These are phyloP conservation scores for Coniosporium apollinis DNA, from an alignment of 495 filamentous ascomycete species.

Conservation along the genomic window DNA sequence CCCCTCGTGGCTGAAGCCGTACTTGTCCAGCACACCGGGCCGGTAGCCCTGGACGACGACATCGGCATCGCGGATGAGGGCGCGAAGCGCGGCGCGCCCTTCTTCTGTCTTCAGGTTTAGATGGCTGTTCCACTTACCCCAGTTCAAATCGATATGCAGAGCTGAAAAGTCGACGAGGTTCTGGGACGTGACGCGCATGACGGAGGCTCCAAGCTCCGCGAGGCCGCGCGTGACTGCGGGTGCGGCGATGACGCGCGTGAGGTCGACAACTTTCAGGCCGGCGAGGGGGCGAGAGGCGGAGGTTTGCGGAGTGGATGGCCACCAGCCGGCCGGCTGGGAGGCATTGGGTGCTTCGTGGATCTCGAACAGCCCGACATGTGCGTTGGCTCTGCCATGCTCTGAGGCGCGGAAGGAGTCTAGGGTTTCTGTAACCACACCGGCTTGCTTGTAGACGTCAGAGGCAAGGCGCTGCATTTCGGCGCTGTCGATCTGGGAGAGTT, in stretches of 20 bases:
- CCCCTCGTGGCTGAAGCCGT: conserved; percentile 32
- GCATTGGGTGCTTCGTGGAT: conserved; percentile 19
- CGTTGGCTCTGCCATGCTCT: conserved; percentile 35
- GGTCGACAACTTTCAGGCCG: conserved; percentile 42
- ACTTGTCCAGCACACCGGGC: conserved; percentile 31
- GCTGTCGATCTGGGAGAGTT: conserved; percentile 16
- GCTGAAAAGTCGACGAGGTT: conserved; percentile 31
- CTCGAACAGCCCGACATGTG: conserved; percentile 32
- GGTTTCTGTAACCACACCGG: conserved; percentile 33
- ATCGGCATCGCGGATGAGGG: conserved; percentile 35
- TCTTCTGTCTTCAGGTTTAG: conserved; percentile 31
- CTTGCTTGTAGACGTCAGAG: conserved; percentile 25
- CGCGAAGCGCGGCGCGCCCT: conserved; percentile 25
- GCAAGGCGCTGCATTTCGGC: not conserved
- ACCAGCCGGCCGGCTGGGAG: conserved; percentile 27
- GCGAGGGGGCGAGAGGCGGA: conserved; percentile 31
- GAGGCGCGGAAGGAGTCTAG: conserved; percentile 29
- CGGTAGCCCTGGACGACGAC: conserved; percentile 43
- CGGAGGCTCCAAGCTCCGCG: conserved; percentile 42
- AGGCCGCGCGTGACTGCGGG: conserved; percentile 36
- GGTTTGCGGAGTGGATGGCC: conserved; percentile 23
- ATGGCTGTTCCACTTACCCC: conserved; percentile 38
- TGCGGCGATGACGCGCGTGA: conserved; percentile 44
- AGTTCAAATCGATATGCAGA: conserved; percentile 35
- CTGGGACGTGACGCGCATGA: conserved; percentile 42